Conservation (phyloP, 805 yeast genomes). For the Debaryomyces hansenii region DNA sequence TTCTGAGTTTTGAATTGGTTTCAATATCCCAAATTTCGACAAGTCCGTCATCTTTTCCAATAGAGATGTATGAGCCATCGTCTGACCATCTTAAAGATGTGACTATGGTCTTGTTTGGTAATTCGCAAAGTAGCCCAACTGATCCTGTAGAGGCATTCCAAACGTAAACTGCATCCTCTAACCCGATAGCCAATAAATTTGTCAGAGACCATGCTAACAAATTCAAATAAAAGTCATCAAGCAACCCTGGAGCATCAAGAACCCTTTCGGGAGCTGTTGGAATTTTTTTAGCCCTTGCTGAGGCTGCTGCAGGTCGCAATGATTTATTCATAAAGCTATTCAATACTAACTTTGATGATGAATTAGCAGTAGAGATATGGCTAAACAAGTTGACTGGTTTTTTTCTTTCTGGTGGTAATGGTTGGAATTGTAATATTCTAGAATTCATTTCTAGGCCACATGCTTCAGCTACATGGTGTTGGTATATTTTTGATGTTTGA, state of each 20-base stretch:
- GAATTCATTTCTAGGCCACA: constrained; percentile 86
- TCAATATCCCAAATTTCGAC: constrained; percentile 95
- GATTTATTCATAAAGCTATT: constrained; percentile 21
- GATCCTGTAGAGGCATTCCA: constrained; percentile 89
- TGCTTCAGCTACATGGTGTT: constrained; percentile 87
- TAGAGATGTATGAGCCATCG: constrained; percentile 81
- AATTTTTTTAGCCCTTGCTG: constrained; percentile 71
- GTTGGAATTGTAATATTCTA: constrained; percentile 81
- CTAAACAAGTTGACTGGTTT: constrained; percentile 35
- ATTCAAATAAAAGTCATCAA: constrained; percentile 90
- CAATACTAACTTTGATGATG: constrained; percentile 23
- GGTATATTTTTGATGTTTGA: constrained; percentile 58
- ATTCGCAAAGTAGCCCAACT: constrained; percentile 67
- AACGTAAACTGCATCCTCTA: constrained; percentile 78
- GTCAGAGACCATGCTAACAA: constrained; percentile 83
- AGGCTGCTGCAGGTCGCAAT: constrained; percentile 51
- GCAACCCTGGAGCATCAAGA: constrained; percentile 91
- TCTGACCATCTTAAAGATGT: constrained; percentile 87
- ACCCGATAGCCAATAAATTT: constrained; percentile 83
- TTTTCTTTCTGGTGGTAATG: constrained; percentile 71
- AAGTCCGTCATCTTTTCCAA: constrained; percentile 81
- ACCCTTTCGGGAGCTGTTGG: constrained; percentile 91
- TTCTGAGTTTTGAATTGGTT: constrained; percentile 67
- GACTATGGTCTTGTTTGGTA: constrained; percentile 47
- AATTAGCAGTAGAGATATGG: constrained; percentile 16